A percentile compares a stretch with the other conserved stretches of the same genome.
These are phyloP conservation scores for Nannizzia gypsea DNA, from an alignment of 2,329 filamentous ascomycete species.

Conservation along the genomic window DNA sequence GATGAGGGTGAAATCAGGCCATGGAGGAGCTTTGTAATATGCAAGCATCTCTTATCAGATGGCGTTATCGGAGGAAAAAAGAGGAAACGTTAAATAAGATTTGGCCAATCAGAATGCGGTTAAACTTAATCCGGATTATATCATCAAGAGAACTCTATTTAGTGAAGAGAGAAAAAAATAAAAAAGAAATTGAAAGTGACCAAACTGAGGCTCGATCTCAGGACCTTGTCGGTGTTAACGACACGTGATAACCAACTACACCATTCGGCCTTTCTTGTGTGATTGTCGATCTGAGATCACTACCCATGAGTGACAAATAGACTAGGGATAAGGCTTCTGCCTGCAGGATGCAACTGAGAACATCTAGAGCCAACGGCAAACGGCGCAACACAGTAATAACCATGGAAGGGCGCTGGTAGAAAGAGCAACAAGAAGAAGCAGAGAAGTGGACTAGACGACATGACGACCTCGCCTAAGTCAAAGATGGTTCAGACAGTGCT, in stretches of 20 bases:
- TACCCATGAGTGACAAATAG: not conserved
- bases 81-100: not conserved
- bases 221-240: constrained; percentile 5
- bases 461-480: not conserved
- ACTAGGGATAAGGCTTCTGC: not conserved
- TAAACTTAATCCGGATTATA: not conserved
- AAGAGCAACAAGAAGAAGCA: not conserved
- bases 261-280: constrained; percentile 4
- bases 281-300: not conserved
- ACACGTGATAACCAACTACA: constrained; percentile 6
- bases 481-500: constrained; percentile 15
- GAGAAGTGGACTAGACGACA: not conserved
- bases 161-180: not conserved
- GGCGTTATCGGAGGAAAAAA: constrained; percentile 2
- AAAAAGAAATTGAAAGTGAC: not conserved
- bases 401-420: too few relatives aligned
- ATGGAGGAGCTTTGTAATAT: not conserved
- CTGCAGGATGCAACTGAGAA: not conserved
- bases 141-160: not conserved
- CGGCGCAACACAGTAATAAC: too few relatives aligned
- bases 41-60: not conserved
- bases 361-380: too few relatives aligned
- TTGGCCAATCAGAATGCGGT: not conserved
- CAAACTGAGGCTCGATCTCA: constrained; percentile 5
- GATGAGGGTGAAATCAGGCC: not conserved